Evolutionary conservation across 2,329 filamentous ascomycete genomes (phyloP).

Genomic region (Penicillium sp.): DNA sequence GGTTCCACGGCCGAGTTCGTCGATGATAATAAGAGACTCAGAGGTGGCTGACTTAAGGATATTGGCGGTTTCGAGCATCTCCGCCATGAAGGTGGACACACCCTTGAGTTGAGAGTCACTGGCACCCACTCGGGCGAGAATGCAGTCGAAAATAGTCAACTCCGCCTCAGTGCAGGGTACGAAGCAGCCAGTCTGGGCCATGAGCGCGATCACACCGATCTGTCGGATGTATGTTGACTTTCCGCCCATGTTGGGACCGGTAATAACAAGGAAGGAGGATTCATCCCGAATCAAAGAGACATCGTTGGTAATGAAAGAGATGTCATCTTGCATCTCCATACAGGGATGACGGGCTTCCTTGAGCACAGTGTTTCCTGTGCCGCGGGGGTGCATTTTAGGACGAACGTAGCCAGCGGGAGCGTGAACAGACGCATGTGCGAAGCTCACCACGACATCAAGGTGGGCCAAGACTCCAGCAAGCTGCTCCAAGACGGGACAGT

Average conservation of each 20-base stretch:
- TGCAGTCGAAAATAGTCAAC: slow-evolving; percentile 93
- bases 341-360: slow-evolving; percentile 94
- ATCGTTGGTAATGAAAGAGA: slow-evolving; percentile 98
- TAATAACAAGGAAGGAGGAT: slow-evolving; percentile 94
- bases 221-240: slow-evolving; percentile 99
- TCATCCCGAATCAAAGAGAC: slow-evolving; percentile 74
- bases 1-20: slow-evolving; percentile 93
- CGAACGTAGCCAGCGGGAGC: slow-evolving; percentile 89
- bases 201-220: slow-evolving; percentile 92
- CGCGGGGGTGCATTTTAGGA: slow-evolving; percentile 85
- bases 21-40: slow-evolving; percentile 97
- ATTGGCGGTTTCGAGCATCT: slow-evolving; percentile 98
- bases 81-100: slow-evolving; percentile 98
- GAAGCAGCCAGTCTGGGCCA: slow-evolving; percentile 96
- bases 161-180: slow-evolving; percentile 90
- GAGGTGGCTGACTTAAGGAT: slow-evolving; percentile 95
- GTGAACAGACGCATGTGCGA: slow-evolving; percentile 90
- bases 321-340: slow-evolving; percentile 97
- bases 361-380: slow-evolving; percentile 84
- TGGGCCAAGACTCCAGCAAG: slow-evolving; percentile 87
- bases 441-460: slow-evolving; percentile 90
- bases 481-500: slow-evolving; percentile 87
- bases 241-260: slow-evolving; percentile 97
- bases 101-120: slow-evolving; percentile 97
- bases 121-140: slow-evolving; percentile 91